Base-by-base conservation (phyloP, 805 yeast genomes). In the Pichia sporocuriosa region DNA sequence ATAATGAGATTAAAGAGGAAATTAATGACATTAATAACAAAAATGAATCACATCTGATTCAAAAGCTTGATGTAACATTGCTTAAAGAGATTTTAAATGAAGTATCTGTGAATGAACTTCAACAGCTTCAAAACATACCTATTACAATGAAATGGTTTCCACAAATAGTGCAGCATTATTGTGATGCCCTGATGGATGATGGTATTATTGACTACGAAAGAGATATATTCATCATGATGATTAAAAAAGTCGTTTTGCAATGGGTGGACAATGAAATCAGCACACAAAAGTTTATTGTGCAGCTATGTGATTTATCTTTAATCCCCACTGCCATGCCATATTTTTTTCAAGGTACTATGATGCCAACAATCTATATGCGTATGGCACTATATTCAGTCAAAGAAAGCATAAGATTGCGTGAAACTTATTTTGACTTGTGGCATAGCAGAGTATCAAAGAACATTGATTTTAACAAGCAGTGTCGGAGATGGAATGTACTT, bases 341-440 rank as follows among this genome's bases (percentile, higher is more conserved):
- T 25, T 6, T 31, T 0, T 50, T 41, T 21, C 45, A 45, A 11
- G 54, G 52, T 3, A 32, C 35, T 2, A 17, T 29, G 2, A 34
- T 52, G 2, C 62, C 64, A 0, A 50, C 56, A 2, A 42, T 51
- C 4, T 50, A 50, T 22, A 57, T 58, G 61, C 46, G 63, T 17
- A 50, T 46, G 43, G 59, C 62, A 6, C 26, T 58, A 19, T 47
- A 49, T 19, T n/a, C 31, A 16, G 47, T 48, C 6, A 54, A 52
- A 31, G 47, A 42, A 15, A 46, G 35, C 7, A 42, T 48, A 8
- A 46, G 55, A n/a, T 21, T 55, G 16, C 49, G 50, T 33, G 49
- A 51, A 33, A 46, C 47, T 20, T 51, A 47, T 33, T 37, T 55
- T 15, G 37, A 47, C 22, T 12, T 37, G 5, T 53, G 58, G 63